These are phyloP conservation scores for Trichomonas vaginalis DNA, from an alignment of 208 protist genomes.

Conservation along the genomic window DNA sequence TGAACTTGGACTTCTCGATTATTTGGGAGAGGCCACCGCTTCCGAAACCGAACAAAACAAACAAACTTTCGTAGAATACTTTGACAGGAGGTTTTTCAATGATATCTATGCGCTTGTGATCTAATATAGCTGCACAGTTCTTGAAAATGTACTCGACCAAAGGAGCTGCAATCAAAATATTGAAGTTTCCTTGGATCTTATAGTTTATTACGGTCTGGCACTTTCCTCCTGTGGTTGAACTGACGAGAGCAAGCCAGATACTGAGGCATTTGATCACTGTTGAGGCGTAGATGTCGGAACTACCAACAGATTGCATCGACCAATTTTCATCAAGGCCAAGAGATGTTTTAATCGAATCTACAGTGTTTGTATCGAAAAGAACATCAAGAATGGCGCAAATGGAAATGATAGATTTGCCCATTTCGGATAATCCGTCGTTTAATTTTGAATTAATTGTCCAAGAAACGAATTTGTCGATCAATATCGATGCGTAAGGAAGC, in stretches of 20 bases:
- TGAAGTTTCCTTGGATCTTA: background rate
- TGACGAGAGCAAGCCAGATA: background rate
- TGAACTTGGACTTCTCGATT: background rate
- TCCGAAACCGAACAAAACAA: background rate
- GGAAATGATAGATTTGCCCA: background rate
- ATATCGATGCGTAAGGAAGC: background rate
- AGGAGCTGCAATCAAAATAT: background rate
- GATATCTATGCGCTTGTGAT: background rate
- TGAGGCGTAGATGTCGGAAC: background rate
- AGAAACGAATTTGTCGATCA: background rate
- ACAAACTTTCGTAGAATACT: background rate
- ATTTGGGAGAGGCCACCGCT: background rate
- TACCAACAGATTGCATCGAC: too few relatives aligned
- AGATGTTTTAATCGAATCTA: background rate
- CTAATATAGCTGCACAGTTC: background rate
- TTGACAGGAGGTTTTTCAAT: background rate
- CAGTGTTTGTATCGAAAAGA: background rate
- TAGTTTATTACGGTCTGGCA: background rate
- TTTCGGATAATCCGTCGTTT: background rate
- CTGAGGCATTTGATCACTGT: background rate
- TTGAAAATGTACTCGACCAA: background rate
- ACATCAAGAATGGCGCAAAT: background rate
- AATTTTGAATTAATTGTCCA: background rate
- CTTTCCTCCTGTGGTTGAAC: background rate
- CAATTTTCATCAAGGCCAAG: background rate